These are phyloP conservation scores for Cyberlindnera subsufficiens DNA, from an alignment of 805 yeast species.

Conservation along the genomic window DNA sequence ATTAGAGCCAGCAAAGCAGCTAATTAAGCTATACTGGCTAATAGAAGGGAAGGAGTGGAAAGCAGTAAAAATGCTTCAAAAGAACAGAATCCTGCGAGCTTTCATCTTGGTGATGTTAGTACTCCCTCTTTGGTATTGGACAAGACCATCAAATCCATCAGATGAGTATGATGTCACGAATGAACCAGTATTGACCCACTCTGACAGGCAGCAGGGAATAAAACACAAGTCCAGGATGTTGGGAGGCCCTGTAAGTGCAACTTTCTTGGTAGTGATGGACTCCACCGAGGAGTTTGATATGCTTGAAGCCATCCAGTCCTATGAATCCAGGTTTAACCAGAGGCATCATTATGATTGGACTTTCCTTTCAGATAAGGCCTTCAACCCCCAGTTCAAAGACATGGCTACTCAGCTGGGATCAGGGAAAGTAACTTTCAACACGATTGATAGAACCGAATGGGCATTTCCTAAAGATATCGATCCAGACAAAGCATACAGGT, in stretches of 20 bases:
- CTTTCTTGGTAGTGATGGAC: background rate
- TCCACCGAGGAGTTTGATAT: conserved; percentile 17
- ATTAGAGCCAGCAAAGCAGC: too few species aligned
- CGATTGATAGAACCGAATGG: conserved; percentile 57
- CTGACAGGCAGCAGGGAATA: background rate
- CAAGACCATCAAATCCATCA: too few species aligned
- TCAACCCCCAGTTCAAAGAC: conserved; percentile 44
- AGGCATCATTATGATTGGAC: conserved; percentile 68
- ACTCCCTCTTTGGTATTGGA: too few species aligned
- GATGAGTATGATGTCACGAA: too few species aligned
- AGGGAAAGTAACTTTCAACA: conserved; percentile 57
- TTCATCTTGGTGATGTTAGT: too few species aligned
- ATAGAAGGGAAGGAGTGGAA: too few species aligned
- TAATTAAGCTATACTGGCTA: too few species aligned
- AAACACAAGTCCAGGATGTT: background rate
- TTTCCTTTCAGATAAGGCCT: conserved; percentile 59
- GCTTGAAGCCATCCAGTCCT: conserved; percentile 48
- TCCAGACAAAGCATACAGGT: conserved; percentile 34
- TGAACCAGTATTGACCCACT: background rate
- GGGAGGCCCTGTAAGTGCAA: background rate
- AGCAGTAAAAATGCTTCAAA: too few species aligned
- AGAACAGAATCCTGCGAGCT: too few species aligned
- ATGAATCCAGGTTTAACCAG: conserved; percentile 59
- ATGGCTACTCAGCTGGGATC: conserved; percentile 40
- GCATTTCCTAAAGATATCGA: conserved; percentile 57